Conservation (phyloP, 1,284 basidiomycete genomes). For the Microbotryum violaceum region DNA sequence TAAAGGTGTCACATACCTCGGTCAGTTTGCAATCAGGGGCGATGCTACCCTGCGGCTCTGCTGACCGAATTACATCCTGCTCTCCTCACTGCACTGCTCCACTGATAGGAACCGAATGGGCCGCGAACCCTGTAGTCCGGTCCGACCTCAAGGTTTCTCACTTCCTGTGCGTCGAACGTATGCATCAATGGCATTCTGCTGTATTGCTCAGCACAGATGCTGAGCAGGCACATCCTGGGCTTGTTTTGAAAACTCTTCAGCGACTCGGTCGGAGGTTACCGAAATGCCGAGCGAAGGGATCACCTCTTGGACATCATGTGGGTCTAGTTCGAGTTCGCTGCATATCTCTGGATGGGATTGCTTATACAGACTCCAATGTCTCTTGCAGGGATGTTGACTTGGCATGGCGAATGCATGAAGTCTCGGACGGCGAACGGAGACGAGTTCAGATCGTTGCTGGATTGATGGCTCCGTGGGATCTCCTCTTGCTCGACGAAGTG, state of each 20-base stretch:
- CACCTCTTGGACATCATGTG: constrained; percentile 71
- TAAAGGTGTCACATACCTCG: constrained; percentile 75
- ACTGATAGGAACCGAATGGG: constrained; percentile 52
- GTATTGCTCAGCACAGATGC: neutral
- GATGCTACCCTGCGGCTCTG: neutral
- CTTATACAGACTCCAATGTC: neutral
- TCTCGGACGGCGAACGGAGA: constrained; percentile 91
- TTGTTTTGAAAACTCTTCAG: constrained; percentile 8
- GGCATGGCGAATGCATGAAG: constrained; percentile 59
- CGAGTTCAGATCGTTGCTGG: constrained; percentile 94
- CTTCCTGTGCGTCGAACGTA: constrained; percentile 53
- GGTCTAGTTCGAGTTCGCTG: neutral
- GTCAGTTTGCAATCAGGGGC: constrained; percentile 53
- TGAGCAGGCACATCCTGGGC: neutral
- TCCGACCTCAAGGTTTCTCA: constrained; percentile 81
- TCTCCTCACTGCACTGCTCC: no score
- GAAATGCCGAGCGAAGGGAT: constrained; percentile 83
- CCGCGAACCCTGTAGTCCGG: constrained; percentile 92
- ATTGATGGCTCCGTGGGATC: constrained; percentile 90
- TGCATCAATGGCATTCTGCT: no score
- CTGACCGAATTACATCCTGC: constrained; percentile 35
- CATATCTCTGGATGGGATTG: neutral
- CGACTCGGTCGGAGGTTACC: constrained; percentile 90
- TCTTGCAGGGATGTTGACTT: constrained; percentile 66
- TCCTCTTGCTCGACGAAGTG: constrained; percentile 86